Base-by-base conservation (phyloP, 331 rosid genomes). In the Phaseolus coccineus region DNA sequence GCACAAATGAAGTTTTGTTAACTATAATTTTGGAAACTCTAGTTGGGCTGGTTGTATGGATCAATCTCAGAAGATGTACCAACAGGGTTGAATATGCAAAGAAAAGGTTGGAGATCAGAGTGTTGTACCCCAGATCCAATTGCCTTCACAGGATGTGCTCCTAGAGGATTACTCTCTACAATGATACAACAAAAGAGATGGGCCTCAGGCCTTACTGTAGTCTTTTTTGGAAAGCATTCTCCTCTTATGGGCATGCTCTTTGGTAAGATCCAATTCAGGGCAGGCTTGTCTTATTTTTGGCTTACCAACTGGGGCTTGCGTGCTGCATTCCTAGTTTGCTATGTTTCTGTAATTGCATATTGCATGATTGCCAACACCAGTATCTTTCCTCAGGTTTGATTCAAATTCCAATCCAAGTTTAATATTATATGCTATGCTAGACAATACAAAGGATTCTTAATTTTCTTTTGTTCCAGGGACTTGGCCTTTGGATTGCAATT, bases 61-160 rank as follows among this genome's bases (percentile, higher is more conserved):
- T 88, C 94, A 14, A 24, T 73, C 37, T 9, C 81, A 15, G 97
- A 94, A 58, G 98, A 94, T 59, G 2, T 82, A 1, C 86, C 84
- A 4, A 92, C 94, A 2, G 90, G 98, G 8, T 28, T 92, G 30
- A 56, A 46, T 44, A 88, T 89, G 48, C 93, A 89, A 8, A 83
- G 66, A 50, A 90, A 8, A 67, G 98, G 97, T n/a, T 94, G 95
- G 98, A 88, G 84, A 72, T 89, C 98, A 5, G 86, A 72, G 6
- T 0, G 57, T 2, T 82, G 85, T 48, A 69, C 72, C 3, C 92
- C 95, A 0, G 84, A 86, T 50, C 90, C 89, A 53, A 87, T 80
- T 0, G 92, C 90, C 16, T 92, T 94, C 72, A 47, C 69, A 1
- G 98, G 98, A 0, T 80, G 84, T 27, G 86, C 92, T 2, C 96